Evolutionary conservation across 805 yeast genomes (phyloP).

Genomic region (Lipomyces orientalis): DNA sequence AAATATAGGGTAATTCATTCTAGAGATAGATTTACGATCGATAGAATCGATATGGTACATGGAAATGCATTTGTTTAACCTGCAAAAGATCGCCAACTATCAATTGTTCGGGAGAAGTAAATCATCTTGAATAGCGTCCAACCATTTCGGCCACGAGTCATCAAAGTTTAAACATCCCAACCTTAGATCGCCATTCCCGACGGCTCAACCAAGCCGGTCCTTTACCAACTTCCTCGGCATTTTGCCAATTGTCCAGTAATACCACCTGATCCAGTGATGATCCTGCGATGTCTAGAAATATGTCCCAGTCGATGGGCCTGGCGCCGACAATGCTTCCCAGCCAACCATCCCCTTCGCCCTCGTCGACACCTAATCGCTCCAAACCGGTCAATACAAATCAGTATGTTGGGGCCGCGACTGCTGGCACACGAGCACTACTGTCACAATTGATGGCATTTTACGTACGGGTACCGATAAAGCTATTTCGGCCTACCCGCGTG

Average conservation of each 20-base stretch:
- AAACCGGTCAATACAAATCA: slow-evolving; percentile 16
- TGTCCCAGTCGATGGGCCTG: background rate
- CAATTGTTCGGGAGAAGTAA: too few relatives aligned
- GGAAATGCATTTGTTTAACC: background rate
- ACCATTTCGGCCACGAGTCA: background rate
- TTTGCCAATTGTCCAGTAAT: background rate
- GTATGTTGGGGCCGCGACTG: slow-evolving; percentile 75
- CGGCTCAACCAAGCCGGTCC: background rate
- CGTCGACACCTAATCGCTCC: background rate
- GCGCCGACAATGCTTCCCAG: background rate
- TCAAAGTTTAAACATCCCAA: background rate
- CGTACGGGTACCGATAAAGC: slow-evolving; percentile 78
- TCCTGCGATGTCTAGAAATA: background rate
- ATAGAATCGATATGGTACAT: too few relatives aligned
- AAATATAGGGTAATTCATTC: background rate
- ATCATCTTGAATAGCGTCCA: background rate
- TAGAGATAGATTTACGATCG: background rate
- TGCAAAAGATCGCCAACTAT: background rate
- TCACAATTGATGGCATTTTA: slow-evolving; percentile 79
- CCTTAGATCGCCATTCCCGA: background rate
- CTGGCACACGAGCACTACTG: slow-evolving; percentile 77
- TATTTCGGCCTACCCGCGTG: slow-evolving; percentile 87
- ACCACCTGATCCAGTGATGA: background rate
- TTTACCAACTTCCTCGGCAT: too few relatives aligned
- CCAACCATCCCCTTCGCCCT: background rate